phyloP scores from a whole-genome alignment of 2,329 filamentous ascomycete species.

The Alternaria sp. region DNA sequence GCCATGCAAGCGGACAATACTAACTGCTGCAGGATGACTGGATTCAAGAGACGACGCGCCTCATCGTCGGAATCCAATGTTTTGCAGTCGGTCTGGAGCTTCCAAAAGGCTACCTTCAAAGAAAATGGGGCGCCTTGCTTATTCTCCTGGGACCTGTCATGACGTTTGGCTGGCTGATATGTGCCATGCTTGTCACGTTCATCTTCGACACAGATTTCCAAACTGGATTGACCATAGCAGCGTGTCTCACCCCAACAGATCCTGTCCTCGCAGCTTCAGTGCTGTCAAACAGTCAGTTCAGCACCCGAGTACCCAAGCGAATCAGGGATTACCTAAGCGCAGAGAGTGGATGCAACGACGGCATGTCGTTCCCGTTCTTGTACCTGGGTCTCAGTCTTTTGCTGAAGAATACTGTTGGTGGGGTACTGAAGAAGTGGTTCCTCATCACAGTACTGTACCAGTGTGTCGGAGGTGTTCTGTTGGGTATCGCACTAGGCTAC shows the following conservation, averaged over 20 bases:
- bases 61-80: constrained; percentile 58
- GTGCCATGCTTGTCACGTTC: constrained; percentile 56
- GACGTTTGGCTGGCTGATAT: constrained; percentile 60
- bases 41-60: constrained; percentile 54
- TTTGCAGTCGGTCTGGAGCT: constrained; percentile 51
- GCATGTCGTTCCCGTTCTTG: constrained; percentile 64
- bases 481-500: constrained; percentile 60
- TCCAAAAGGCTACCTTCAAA: constrained; percentile 58
- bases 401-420: constrained; percentile 49
- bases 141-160: constrained; percentile 63
- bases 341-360: constrained; percentile 66
- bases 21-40: constrained; percentile 46
- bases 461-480: constrained; percentile 58
- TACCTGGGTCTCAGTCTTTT: constrained; percentile 62
- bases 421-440: constrained; percentile 61
- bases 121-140: constrained; percentile 62
- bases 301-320: constrained; percentile 60
- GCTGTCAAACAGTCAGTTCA: constrained; percentile 63
- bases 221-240: constrained; percentile 61
- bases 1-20: not conserved
- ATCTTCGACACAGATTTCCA: constrained; percentile 58
- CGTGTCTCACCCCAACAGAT: constrained; percentile 66
- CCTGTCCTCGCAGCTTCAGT: constrained; percentile 65
- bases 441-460: constrained; percentile 65
- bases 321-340: constrained; percentile 62